Conservation (phyloP, 2,329 filamentous ascomycete genomes). For the Thermomyces lanuginosus region DNA sequence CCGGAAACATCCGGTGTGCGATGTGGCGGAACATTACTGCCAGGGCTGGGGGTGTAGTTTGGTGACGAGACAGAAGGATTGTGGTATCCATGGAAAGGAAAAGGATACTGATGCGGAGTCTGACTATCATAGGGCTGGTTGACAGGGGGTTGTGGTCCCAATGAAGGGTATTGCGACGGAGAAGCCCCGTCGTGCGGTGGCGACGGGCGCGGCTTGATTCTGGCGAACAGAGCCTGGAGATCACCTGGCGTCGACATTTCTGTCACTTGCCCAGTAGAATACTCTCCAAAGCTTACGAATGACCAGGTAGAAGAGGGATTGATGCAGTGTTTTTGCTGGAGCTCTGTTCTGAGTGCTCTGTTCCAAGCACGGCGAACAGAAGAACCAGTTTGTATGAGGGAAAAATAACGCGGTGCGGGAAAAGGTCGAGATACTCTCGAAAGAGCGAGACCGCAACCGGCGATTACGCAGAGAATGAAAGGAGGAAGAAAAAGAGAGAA, state of each 20-base stretch:
- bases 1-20: conserved; percentile 42
- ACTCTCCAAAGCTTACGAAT: too few species aligned
- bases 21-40: conserved; percentile 40
- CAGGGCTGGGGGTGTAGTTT: conserved; percentile 38
- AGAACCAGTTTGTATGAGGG: too few species aligned
- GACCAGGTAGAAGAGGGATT: too few species aligned
- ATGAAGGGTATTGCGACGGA: conserved; percentile 16
- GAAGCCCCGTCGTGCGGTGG: conserved; percentile 17
- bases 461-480: too few species aligned
- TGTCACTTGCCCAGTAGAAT: too few species aligned
- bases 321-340: too few species aligned
- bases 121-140: conserved; percentile 15
- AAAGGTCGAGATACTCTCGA: too few species aligned
- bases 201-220: conserved; percentile 27
- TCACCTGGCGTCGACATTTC: conserved; percentile 33
- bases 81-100: conserved; percentile 29
- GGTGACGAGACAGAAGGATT: conserved; percentile 43
- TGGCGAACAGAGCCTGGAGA: conserved; percentile 32
- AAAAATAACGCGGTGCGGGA: too few species aligned
- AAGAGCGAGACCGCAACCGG: too few species aligned
- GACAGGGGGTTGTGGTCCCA: conserved; percentile 16
- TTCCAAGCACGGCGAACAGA: too few species aligned
- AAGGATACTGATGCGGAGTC: conserved; percentile 15
- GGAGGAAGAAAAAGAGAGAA: too few species aligned
- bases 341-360: too few species aligned